A percentile compares a stretch with the other conserved stretches of the same genome.
Conservation (phyloP, 2,329 filamentous ascomycete species). For the Decorospora gaudefroyi region DNA sequence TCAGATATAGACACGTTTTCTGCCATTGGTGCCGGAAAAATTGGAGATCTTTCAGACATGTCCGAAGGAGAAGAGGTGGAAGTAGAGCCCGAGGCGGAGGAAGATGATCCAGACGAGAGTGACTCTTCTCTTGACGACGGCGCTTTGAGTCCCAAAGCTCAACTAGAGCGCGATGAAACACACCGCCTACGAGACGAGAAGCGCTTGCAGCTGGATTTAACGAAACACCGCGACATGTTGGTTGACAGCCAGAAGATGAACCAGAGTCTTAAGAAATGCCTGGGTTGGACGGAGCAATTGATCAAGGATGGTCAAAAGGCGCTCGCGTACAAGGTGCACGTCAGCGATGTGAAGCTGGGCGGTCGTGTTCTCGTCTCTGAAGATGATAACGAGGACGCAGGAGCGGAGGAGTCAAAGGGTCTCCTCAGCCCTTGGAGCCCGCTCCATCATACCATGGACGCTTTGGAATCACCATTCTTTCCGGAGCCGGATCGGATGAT, state of each 20-base stretch:
- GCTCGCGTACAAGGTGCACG: conserved; percentile 76
- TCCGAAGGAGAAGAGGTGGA: conserved; percentile 44
- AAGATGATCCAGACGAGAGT: conserved; percentile 54
- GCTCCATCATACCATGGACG: conserved; percentile 29
- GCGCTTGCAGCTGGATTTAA: conserved; percentile 79
- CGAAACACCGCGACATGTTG: conserved; percentile 85
- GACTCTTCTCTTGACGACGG: conserved; percentile 60
- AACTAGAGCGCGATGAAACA: conserved; percentile 51
- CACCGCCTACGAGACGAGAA: conserved; percentile 78
- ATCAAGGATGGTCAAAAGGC: conserved; percentile 89
- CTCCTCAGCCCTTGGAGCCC: conserved; percentile 48
- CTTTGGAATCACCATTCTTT: conserved; percentile 27
- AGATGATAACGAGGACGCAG: conserved; percentile 54
- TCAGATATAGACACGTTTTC: conserved; percentile 52
- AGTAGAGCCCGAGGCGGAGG: conserved; percentile 51
- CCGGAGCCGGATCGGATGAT: conserved; percentile 28
- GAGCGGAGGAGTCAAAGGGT: conserved; percentile 30
- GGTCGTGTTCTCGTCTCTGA: conserved; percentile 76
- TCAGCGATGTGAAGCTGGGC: conserved; percentile 79
- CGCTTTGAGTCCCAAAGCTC: conserved; percentile 49
- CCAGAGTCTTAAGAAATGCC: conserved; percentile 85
- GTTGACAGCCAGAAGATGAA: conserved; percentile 94
- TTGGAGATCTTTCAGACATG: conserved; percentile 46
- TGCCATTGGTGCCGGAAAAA: conserved; percentile 39
- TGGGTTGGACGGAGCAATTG: conserved; percentile 86